Evolutionary conservation across 2,329 filamentous ascomycete species (phyloP), one percentile per base, ranked within the genome.

Genomic region (Elsinoe necatrix): DNA sequence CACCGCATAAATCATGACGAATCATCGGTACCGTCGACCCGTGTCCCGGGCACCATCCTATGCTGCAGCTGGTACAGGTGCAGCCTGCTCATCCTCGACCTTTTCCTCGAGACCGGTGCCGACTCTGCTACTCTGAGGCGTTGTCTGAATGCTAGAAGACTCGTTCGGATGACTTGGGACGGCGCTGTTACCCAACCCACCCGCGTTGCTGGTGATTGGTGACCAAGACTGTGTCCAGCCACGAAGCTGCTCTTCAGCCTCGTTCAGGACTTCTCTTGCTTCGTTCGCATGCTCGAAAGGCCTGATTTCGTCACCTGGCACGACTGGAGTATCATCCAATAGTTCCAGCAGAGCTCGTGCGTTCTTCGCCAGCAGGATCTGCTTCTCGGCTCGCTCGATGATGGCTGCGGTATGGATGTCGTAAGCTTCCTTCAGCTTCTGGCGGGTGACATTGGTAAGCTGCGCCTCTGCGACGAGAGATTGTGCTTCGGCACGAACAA

Each of bases 311-410:
- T 96, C 89, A 48, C 93, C 93, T 1, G 92, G 92, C 0, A 95
- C 86, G 27, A 96, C 83, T 0, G 93, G 89, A 0, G 85, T 85
- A 69, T 96, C 92, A 65, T 98, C 93, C 9, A 98, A 81, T 37
- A 95, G 80, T 63, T 86, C 84, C 57, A 98, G 72, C 34, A 98
- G 80, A 42, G 89, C 84, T 56, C 89, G 86, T 18, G 90, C 92
- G 69, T 97, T 91, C 66, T 87, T 88, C 57, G 93, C 92, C 14
- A 98, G 81, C 59, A 98, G 88, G 65, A 92, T 87, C 70, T 98
- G 93, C 76, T 97, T 97, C 77, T 97, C 93, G 21, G 90, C 90
- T 29, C 92, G 87, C 77, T 98, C 93, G 64, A 98, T 95, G 18
- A 90, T 88, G 58, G 91, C 90, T 14, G 87, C 82, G 62, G 95